Evolutionary conservation across 106 monocot genomes (phyloP), one percentile per base, ranked within the genome.

Genomic region (Platanthera guangdongensis): DNA sequence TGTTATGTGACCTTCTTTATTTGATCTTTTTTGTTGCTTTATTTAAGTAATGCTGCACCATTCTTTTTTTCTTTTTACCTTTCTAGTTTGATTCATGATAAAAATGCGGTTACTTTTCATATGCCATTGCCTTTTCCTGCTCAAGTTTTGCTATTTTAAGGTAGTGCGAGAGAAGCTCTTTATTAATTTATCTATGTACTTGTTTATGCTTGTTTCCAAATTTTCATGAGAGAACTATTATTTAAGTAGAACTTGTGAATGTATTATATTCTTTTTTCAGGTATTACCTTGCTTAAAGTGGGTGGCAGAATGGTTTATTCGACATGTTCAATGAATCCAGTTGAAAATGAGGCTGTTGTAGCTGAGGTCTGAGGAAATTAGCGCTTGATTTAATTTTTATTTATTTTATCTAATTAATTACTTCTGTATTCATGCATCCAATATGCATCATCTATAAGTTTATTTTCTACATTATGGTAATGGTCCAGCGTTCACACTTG

Each of bases 271-370:
- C 51, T 78, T 57, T 21, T 78, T 83, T 52, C 80, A 99, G 97
- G 97, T 76, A 55, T 99, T 78, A 64, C 86, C 73, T 85, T 94
- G 85, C 88, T 99, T 77, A 94, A 94, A 92, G 86, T 94, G 52
- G 94, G 94, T 64, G 97, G 97, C 70, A 89, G 91, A 78, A 94
- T 99, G 88, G 97, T 99, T 76, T 99, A 99, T 68, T 99, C 97
- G 47, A 99, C 97, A 3, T 99, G 97, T 69, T 94, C 91, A 77
- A 89, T 99, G 97, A 99, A 99, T 85, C 97, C 97, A 25, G 89
- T 99, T 80, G 97, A 99, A 86, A 92, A 99, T 84, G 97, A 99
- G 79, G 97, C 97, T 79, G 97, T 99, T 82, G 85, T 94, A 39
- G 84, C 94, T 30, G 97, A 99, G 89, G 97, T 99, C 5, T 10